Evolutionary conservation across 306 rosid species (phyloP), one percentile per base, ranked within the genome.

Genomic region (Cicer judaicum): DNA sequence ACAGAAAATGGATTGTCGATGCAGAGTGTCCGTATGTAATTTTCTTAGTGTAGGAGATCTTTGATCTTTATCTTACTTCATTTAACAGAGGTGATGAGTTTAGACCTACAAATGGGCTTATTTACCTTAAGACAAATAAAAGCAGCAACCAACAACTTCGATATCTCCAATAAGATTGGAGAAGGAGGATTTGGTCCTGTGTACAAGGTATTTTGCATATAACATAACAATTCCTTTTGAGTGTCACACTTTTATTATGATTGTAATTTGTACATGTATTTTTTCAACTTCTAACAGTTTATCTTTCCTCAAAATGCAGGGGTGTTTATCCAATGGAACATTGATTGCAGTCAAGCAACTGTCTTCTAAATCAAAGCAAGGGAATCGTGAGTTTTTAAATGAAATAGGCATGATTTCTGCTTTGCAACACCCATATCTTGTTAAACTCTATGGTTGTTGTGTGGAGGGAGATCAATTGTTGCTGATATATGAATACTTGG

Each of bases 341-440:
- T 15, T 66, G 15, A 81, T 91, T 77, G 94, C 94, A 5, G 91
- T 87, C 2, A 89, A 91, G 63, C 87, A 84, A 40, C 91, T 91
- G 9, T 91, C 94, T 0, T 73, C 97, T 10, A 91, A 83, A 74
- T 91, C 97, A 55, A 83, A 59, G 46, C 94, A 91, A 81, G 92
- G 91, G 57, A 91, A 87, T 44, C 92, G 86, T 5, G 97, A 91
- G 73, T 91, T 89, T 38, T 19, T 91, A 38, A 88, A 70, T 3
- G 95, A 89, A 84, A 89, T 87, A 61, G 92, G 92, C 72, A 70
- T 91, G 87, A 91, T 89, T 64, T 91, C 92, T 11, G 91, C 88
- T 36, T 56, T 79, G 47, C 79, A 47, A 3, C 88, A 87, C 48
- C 90, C 88, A 44, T 15, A 74, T 84, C 83, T 87, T 18, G 90